A percentile compares a stretch with the other conserved stretches of the same genome.
Evolutionary conservation across 1,284 basidiomycete species (phyloP).

Genomic region (Cryptococcus sp.): DNA sequence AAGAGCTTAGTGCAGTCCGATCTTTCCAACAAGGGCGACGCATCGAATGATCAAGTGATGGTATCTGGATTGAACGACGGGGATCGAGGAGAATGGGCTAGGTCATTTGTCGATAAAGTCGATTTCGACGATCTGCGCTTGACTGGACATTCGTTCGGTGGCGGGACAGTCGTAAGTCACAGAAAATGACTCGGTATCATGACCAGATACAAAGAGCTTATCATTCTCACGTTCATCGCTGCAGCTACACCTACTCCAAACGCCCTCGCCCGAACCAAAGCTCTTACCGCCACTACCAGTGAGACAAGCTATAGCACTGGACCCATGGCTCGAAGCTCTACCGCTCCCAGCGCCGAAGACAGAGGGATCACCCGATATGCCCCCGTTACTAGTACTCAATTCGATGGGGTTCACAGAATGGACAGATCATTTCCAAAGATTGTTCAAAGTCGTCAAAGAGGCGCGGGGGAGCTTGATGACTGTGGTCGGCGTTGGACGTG

Average conservation of each 20-base stretch:
- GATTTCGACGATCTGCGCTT: conserved; percentile 58
- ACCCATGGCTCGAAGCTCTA: conserved; percentile 77
- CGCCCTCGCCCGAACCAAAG: conserved; percentile 25
- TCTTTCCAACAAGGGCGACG: conserved; percentile 1
- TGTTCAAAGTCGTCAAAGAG: conserved; percentile 58
- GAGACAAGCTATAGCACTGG: conserved; percentile 62
- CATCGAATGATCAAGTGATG: not conserved
- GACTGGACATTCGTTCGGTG: conserved; percentile 75
- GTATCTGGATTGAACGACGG: conserved; percentile 11
- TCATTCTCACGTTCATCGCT: not conserved
- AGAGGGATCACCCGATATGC: conserved; percentile 25
- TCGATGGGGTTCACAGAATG: conserved; percentile 73
- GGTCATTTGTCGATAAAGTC: conserved; percentile 56
- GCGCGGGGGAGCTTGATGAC: conserved; percentile 36
- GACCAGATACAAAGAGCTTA: not conserved
- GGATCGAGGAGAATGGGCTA: conserved; percentile 36
- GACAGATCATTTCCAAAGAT: conserved; percentile 66
- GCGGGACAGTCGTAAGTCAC: conserved; percentile 66
- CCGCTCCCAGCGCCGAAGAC: conserved; percentile 59
- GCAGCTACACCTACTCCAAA: conserved; percentile 20
- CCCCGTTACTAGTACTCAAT: conserved; percentile 65
- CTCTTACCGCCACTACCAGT: conserved; percentile 58
- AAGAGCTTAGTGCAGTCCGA: conserved; percentile 21
- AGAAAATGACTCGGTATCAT: not conserved
- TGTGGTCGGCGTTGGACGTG: conserved; percentile 41